Percentiles rank a stretch among this genome's conserved stretches.
These are phyloP conservation scores for Solanum arcanum DNA, from an alignment of 257 asterid species.

Conservation along the genomic window DNA sequence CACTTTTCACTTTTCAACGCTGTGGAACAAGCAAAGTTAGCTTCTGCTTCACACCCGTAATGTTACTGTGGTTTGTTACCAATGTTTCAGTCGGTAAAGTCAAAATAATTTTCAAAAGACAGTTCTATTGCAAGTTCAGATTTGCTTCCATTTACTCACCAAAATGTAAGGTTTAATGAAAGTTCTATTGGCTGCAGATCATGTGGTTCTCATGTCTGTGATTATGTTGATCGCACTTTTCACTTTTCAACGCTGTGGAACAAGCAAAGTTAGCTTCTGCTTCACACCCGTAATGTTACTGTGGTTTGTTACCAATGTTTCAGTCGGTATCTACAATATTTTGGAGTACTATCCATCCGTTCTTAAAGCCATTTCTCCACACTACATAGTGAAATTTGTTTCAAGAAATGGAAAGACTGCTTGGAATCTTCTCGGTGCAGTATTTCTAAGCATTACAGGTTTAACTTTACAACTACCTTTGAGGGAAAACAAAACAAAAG, in stretches of 20 bases:
- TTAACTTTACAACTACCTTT: background rate
- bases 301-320: conserved; percentile 49
- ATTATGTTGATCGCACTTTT: conserved; percentile 38
- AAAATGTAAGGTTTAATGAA: background rate
- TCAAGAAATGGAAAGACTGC: conserved; percentile 31
- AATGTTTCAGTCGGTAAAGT: conserved; percentile 45
- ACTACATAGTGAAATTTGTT: conserved; percentile 34
- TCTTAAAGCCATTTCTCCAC: conserved; percentile 50
- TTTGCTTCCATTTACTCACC: background rate
- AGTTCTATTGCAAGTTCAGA: background rate
- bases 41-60: conserved; percentile 50
- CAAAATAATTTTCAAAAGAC: background rate
- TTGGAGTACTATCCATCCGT: conserved; percentile 31
- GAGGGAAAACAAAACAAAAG: background rate
- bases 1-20: conserved; percentile 46
- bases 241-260: conserved; percentile 51
- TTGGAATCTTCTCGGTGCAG: conserved; percentile 57
- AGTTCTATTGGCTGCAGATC: conserved; percentile 18
- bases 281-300: conserved; percentile 59
- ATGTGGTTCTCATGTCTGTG: conserved; percentile 51
- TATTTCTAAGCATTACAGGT: conserved; percentile 60
- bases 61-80: conserved; percentile 53
- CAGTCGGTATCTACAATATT: conserved; percentile 50
- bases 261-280: conserved; percentile 51
- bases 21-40: conserved; percentile 64